Conservation (phyloP, 768 basidiomycete genomes). For the Exsudoporus frostii region DNA sequence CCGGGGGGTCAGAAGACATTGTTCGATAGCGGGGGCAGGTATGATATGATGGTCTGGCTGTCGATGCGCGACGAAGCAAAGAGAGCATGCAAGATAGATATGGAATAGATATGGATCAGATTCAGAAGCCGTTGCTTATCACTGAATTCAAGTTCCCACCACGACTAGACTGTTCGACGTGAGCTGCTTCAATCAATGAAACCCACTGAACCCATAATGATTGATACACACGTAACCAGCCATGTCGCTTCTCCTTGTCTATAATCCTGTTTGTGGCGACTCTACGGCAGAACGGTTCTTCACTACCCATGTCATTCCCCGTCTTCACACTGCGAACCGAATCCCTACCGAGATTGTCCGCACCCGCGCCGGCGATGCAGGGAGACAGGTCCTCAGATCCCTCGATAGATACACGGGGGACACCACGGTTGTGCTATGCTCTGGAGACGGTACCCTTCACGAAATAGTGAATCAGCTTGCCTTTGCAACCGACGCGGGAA, state of each 20-base stretch:
- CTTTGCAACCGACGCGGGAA: constrained; percentile 21
- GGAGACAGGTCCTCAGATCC: constrained; percentile 40
- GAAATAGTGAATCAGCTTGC: constrained; percentile 71
- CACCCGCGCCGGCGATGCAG: constrained; percentile 61
- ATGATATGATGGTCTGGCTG: neutral
- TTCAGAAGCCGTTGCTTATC: neutral
- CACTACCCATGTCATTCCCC: constrained; percentile 58
- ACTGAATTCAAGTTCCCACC: neutral
- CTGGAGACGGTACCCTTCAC: constrained; percentile 92
- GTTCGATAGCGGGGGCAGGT: constrained; percentile 4
- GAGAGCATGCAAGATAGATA: constrained; percentile 13
- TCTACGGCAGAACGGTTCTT: constrained; percentile 55
- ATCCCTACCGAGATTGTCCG: constrained; percentile 35
- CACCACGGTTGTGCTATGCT: constrained; percentile 58
- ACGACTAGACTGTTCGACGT: neutral
- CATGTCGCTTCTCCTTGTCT: constrained; percentile 60
- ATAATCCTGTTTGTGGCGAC: constrained; percentile 76
- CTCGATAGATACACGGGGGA: constrained; percentile 32
- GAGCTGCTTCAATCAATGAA: neutral
- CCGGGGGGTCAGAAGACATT: constrained; percentile 32
- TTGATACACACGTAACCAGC: neutral
- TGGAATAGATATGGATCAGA: neutral
- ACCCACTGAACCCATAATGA: neutral
- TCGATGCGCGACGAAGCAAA: constrained; percentile 10
- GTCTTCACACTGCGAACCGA: constrained; percentile 43